Evolutionary conservation across 441 rosid species (phyloP).

Genomic region (Populus hybrid): DNA sequence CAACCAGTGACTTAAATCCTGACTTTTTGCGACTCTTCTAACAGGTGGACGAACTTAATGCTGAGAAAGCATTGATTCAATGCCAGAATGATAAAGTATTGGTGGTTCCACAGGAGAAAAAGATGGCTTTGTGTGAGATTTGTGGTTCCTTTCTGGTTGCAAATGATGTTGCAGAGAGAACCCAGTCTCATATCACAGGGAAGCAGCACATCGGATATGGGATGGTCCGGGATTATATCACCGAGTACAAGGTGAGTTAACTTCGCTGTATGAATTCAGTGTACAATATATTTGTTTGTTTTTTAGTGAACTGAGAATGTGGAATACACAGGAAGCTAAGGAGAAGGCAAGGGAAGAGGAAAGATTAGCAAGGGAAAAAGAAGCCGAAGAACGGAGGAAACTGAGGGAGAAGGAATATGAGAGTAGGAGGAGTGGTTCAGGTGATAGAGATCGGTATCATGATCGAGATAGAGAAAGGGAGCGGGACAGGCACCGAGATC

Average conservation of each 20-base stretch:
- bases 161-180: conserved; percentile 92
- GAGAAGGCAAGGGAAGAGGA: conserved; percentile 89
- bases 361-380: conserved; percentile 74
- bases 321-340: conserved; percentile 54
- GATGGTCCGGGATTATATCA: conserved; percentile 89
- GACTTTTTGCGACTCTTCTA: conserved; percentile 8
- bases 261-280: conserved; percentile 1
- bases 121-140: conserved; percentile 94
- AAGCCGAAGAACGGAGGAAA: conserved; percentile 72
- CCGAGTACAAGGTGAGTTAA: conserved; percentile 67
- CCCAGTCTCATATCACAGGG: conserved; percentile 92
- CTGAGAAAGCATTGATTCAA: conserved; percentile 69
- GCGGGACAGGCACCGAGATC: conserved; percentile 53
- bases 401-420: conserved; percentile 63
- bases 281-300: conserved; percentile 3
- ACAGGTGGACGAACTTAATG: conserved; percentile 85
- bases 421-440: conserved; percentile 58
- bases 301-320: conserved; percentile 14
- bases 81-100: conserved; percentile 67
- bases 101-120: conserved; percentile 85
- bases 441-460: conserved; percentile 60
- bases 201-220: conserved; percentile 98
- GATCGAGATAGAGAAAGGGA: conserved; percentile 65
- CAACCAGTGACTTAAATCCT: conserved; percentile 1
- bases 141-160: conserved; percentile 98